Percentiles rank a stretch among this genome's conserved stretches.
phyloP scores from a whole-genome alignment of 441 rosid genomes.

The Erodium trifolium region DNA sequence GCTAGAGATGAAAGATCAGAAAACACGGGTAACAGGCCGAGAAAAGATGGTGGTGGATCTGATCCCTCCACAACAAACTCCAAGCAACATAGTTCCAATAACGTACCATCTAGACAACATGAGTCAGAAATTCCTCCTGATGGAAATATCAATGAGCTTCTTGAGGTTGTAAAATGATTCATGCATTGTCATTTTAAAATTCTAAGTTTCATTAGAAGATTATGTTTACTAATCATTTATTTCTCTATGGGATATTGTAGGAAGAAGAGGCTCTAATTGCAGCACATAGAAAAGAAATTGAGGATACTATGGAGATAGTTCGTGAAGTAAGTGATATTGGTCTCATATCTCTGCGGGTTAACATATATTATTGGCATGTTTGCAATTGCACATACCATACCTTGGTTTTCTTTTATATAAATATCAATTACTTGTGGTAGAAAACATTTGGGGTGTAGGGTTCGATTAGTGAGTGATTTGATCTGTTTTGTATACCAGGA shows the following conservation, averaged over 20 bases:
- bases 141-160: conserved; percentile 69
- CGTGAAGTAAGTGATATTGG: conserved; percentile 59
- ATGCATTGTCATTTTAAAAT: not conserved
- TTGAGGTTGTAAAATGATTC: conserved; percentile 48
- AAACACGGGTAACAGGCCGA: conserved; percentile 46
- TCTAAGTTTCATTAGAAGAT: not conserved
- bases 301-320: conserved; percentile 96
- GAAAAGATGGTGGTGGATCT: conserved; percentile 44
- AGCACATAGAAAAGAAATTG: conserved; percentile 97
- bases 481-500: conserved; percentile 41
- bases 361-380: not conserved
- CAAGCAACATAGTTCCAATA: conserved; percentile 40
- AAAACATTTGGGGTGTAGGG: not conserved
- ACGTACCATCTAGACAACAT: conserved; percentile 32
- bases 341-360: not conserved
- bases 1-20: conserved; percentile 63
- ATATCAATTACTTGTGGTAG: not conserved
- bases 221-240: not conserved
- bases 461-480: too few relatives aligned
- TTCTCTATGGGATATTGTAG: conserved; percentile 28
- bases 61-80: conserved; percentile 38
- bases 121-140: conserved; percentile 54
- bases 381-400: not conserved
- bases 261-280: conserved; percentile 92
- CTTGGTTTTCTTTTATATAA: too few relatives aligned